phyloP scores from a whole-genome alignment of 148 eudicot genomes.

The Agrostemma githago region DNA sequence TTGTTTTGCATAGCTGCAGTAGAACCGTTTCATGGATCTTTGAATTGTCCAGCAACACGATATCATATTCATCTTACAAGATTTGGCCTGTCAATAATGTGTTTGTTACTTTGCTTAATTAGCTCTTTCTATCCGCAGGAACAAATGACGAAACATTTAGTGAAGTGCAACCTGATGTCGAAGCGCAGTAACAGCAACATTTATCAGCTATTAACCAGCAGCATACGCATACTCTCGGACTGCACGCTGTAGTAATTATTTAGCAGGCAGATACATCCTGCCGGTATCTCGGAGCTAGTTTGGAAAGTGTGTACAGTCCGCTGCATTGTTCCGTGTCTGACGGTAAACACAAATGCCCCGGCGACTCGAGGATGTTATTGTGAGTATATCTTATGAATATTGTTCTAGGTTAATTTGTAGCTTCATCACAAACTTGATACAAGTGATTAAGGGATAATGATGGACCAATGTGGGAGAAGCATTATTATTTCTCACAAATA shows the following conservation, averaged over 20 bases:
- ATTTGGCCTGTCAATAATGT: not conserved
- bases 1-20: not conserved
- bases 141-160: constrained; percentile 13
- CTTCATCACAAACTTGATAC: too few species aligned
- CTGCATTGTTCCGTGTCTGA: not conserved
- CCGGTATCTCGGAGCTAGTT: not conserved
- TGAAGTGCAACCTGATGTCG: constrained; percentile 7
- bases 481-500: too few species aligned
- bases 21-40: not conserved
- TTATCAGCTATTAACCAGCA: not conserved
- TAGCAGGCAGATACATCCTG: not conserved
- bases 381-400: too few species aligned
- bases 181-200: constrained; percentile 8
- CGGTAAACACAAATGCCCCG: not conserved
- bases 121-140: constrained; percentile 28
- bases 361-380: not conserved
- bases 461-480: too few species aligned
- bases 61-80: not conserved
- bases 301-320: not conserved
- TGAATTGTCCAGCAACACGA: not conserved
- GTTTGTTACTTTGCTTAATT: not conserved
- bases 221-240: not conserved
- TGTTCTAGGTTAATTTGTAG: too few species aligned
- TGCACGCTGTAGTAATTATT: not conserved
- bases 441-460: too few species aligned